A percentile compares a stretch with the other conserved stretches of the same genome.
Evolutionary conservation across 208 protist genomes (phyloP).

Genomic region (Crithidia expoeki): DNA sequence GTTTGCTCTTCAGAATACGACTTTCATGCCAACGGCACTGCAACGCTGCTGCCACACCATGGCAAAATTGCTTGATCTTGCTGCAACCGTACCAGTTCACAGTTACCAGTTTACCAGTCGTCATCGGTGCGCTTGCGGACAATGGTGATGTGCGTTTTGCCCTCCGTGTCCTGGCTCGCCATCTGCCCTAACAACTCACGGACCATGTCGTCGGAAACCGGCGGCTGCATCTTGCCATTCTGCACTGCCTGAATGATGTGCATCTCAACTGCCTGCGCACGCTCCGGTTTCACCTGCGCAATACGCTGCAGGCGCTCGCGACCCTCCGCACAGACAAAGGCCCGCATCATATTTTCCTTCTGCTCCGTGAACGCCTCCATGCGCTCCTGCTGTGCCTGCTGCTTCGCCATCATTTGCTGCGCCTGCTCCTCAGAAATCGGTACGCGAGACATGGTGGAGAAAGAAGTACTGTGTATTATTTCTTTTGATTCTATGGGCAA

Average conservation of each 20-base stretch:
- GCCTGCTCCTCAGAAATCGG: constrained; percentile 90
- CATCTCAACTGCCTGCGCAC: constrained; percentile 82
- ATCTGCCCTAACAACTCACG: constrained; percentile 77
- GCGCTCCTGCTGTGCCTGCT: constrained; percentile 86
- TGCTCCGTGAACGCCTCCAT: constrained; percentile 81
- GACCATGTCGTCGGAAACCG: constrained; percentile 83
- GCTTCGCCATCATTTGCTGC: constrained; percentile 88
- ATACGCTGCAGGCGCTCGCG: constrained; percentile 91
- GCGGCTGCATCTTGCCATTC: constrained; percentile 86
- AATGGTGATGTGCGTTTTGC: constrained; percentile 82
- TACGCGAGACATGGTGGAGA: constrained; percentile 57
- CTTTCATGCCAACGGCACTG: no score
- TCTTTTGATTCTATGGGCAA: background rate
- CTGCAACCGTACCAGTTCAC: no score
- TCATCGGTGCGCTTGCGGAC: constrained; percentile 88
- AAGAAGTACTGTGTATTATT: background rate
- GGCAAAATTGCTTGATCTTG: no score
- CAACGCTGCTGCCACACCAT: no score
- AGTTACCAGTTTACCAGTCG: constrained; percentile 75
- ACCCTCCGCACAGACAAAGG: constrained; percentile 84
- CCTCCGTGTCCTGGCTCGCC: constrained; percentile 54
- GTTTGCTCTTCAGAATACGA: no score
- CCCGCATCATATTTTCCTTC: constrained; percentile 87
- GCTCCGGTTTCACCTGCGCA: constrained; percentile 86
- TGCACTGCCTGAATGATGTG: constrained; percentile 91